Evolutionary conservation across 2,329 filamentous ascomycete species (phyloP).

Genomic region (Sodiomyces alkalinus): DNA sequence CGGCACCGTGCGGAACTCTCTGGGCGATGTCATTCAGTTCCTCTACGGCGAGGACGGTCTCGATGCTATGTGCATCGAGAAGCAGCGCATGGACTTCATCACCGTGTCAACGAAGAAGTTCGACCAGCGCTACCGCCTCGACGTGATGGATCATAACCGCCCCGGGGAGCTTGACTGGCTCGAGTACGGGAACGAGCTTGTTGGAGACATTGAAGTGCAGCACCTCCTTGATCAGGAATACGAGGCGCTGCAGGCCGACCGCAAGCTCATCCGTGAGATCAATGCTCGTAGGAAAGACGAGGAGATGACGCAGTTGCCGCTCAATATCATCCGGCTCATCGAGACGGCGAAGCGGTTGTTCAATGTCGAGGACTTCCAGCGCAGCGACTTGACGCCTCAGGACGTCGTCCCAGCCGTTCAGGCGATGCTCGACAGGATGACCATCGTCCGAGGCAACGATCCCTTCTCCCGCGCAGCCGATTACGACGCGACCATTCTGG

Average conservation of each 20-base stretch:
- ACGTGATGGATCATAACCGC: constrained; percentile 56
- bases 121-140: constrained; percentile 66
- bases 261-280: constrained; percentile 56
- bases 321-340: constrained; percentile 84
- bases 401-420: constrained; percentile 74
- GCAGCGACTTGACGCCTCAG: constrained; percentile 78
- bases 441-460: constrained; percentile 78
- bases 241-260: constrained; percentile 61
- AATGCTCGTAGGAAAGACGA: constrained; percentile 57
- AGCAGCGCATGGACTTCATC: constrained; percentile 78
- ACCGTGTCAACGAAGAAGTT: constrained; percentile 66
- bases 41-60: constrained; percentile 95
- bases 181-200: constrained; percentile 75
- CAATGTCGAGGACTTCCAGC: constrained; percentile 69
- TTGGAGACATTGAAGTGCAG: constrained; percentile 78
- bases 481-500: constrained; percentile 71
- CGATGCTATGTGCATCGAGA: constrained; percentile 86
- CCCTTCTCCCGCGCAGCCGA: constrained; percentile 75
- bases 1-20: constrained; percentile 89
- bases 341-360: constrained; percentile 83
- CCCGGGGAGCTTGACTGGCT: constrained; percentile 51
- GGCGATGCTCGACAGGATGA: constrained; percentile 58
- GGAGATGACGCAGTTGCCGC: constrained; percentile 75
- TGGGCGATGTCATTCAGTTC: constrained; percentile 94
- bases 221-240: constrained; percentile 78